Evolutionary conservation across 257 asterid genomes (phyloP), one percentile per base, ranked within the genome.

Genomic region (Cordia subcordata): DNA sequence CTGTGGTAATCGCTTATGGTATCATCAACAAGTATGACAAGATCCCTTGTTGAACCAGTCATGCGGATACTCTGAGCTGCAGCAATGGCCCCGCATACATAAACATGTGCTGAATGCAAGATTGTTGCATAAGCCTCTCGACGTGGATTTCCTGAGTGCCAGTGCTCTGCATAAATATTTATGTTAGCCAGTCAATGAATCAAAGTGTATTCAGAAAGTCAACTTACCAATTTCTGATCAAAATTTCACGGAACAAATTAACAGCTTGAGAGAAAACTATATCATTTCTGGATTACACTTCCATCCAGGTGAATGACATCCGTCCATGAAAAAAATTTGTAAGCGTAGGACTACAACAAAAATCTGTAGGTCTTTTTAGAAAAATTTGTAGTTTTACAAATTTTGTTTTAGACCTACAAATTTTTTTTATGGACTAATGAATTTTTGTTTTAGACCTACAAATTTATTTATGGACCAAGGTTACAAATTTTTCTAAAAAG

Each of bases 41-140:
- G 89, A 66, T 90, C 96, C 13, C 98, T 78, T 18, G 94, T 87
- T 11, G 98, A 90, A 54, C 98, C 95, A 4, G 91, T 61, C 90
- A 90, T 81, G 42, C 96, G 94, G 62, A 90, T 85, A 57, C 98
- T 90, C 73, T 90, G 98, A n/a, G 98, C 98, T 20, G 90, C 96
- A 20, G 86, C 83, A 60, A 90, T 90, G 21, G 98, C 96, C 23
- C 98, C 96, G 69, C 98, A 90, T 32, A 90, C 96, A 42, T 90
- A 90, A 53, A 83, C 73, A 4, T 90, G 82, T 38, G 98, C 96
- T 8, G 98, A 87, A 74, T 85, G 98, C 20, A 90, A 81, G 70
- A 90, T 79, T 49, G 96, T 90, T 23, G 96, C 98, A 60, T 90
- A 90, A 44, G 98, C 98, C 75, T 90, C 98, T 61, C 95, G 76